A percentile compares a stretch with the other conserved stretches of the same genome.
Conservation (phyloP, 2,329 filamentous ascomycete genomes). For the Aspergillus japonicus region DNA sequence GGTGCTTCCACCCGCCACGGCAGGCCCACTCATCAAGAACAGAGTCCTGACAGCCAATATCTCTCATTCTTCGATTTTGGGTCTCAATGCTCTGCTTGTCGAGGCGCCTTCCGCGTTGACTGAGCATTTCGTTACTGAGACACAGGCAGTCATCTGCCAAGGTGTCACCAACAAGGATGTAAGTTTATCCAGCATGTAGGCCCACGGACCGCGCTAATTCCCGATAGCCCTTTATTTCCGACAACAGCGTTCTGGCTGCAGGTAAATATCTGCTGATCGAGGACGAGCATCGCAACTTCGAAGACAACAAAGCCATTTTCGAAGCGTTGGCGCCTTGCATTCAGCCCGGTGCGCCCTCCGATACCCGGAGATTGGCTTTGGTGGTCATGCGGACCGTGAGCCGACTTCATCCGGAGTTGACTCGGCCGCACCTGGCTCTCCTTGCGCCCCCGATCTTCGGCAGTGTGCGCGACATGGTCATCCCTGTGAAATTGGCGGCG, state of each 20-base stretch:
- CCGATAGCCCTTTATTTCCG: conserved; percentile 71
- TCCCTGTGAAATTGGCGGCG: conserved; percentile 91
- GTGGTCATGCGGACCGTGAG: conserved; percentile 85
- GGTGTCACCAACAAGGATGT: conserved; percentile 76
- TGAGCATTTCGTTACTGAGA: conserved; percentile 68
- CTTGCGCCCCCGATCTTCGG: conserved; percentile 85
- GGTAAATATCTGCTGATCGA: conserved; percentile 83
- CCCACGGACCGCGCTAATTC: conserved; percentile 17
- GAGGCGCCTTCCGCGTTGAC: conserved; percentile 73
- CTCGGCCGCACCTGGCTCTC: conserved; percentile 75
- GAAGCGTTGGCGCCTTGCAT: conserved; percentile 73
- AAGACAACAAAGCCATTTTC: conserved; percentile 76
- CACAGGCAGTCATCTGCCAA: conserved; percentile 73
- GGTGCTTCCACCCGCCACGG: conserved; percentile 73
- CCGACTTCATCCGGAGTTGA: conserved; percentile 73
- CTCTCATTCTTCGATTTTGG: conserved; percentile 75
- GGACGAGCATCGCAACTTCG: conserved; percentile 60
- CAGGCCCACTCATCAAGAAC: conserved; percentile 61
- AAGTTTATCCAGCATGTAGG: conserved; percentile 40
- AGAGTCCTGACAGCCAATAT: conserved; percentile 76
- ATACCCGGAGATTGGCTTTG: conserved; percentile 80
- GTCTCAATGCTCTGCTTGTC: conserved; percentile 82
- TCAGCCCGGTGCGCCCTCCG: conserved; percentile 72
- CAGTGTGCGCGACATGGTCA: conserved; percentile 84
- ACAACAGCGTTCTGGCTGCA: conserved; percentile 84